Conservation (phyloP, 192 early-diverging fungal species). For the Backusella westeae region DNA sequence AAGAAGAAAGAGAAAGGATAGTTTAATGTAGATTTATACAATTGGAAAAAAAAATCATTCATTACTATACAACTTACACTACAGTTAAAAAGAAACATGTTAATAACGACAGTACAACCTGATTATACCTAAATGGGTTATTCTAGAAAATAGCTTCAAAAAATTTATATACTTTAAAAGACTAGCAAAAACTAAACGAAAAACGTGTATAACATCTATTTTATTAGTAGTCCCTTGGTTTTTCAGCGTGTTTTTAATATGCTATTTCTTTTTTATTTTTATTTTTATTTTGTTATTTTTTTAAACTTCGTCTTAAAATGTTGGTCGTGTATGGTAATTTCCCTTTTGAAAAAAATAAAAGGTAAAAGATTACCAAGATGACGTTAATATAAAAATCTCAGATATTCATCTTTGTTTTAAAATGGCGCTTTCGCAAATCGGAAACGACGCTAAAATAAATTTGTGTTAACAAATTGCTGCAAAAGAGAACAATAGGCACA, state of each 20-base stretch:
- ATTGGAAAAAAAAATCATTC: not conserved
- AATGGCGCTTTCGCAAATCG: not conserved
- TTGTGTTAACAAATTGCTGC: not conserved
- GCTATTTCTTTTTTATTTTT: not conserved
- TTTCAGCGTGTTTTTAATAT: not conserved
- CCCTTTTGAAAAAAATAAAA: not conserved
- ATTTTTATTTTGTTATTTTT: not conserved
- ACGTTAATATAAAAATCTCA: not conserved
- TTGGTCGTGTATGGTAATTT: not conserved
- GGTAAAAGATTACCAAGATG: not conserved
- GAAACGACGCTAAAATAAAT: not conserved
- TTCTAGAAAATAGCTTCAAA: not conserved
- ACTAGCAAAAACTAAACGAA: not conserved
- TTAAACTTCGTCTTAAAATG: not conserved
- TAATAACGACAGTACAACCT: constrained; percentile 4
- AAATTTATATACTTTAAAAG: not conserved
- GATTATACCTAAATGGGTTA: constrained; percentile 3
- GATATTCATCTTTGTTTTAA: not conserved
- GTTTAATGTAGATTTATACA: not conserved
- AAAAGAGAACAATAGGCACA: not conserved
- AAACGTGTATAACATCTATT: constrained; percentile 2
- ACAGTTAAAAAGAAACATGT: not conserved
- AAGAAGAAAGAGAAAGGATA: not conserved
- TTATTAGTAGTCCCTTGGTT: not conserved
- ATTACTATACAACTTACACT: not conserved